Evolutionary conservation across 768 basidiomycete genomes (phyloP), one percentile per base, ranked within the genome.

Genomic region (Rhizopogon vesiculosus): DNA sequence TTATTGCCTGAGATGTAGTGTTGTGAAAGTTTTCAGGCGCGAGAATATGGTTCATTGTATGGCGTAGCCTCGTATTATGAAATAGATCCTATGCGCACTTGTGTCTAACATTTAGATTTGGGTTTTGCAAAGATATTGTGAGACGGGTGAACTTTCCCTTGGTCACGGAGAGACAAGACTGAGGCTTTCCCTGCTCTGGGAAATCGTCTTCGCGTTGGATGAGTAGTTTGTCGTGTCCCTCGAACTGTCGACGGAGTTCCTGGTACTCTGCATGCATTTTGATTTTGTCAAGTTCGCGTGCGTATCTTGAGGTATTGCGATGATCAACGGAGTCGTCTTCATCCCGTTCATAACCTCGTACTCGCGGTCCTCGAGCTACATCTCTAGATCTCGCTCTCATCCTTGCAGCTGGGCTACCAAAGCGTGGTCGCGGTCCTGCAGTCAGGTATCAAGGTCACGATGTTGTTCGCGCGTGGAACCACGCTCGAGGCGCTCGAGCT

Each of bases 101-200:
- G 25, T 25, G 25, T 25, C 25, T 25, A 25, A 25, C 25, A 25
- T 25, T 25, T 4, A 25, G 25, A 25, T 25, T 25, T 25, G 25
- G 25, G 25, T 25, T 25, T 25, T 25, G 3, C 25, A 3, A 25
- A 3, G 25, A 25, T 25, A 2, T 31, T 31, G 31, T 31, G 31
- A 7, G 31, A 31, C 7, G 31, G 9, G 31, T 51, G 7, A 61
- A 92, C 95, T 81, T 98, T 96, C 73, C 98, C 95, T 70, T 98
- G 96, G 68, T 98, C 95, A 7, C 94, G 81, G 15, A 98, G 78
- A 0, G 94, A 96, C 61, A 97, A 80, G 13, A 82, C 71, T 25
- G 64, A 71, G 12, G 67, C 67, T 29, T 71, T 76, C 25, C 64
- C 62, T 31, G 31, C 8, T 31, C 25, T 25, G 25, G 25, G 25